Conservation (phyloP, 345 rosid genomes). For the Hypericum perforatum region DNA sequence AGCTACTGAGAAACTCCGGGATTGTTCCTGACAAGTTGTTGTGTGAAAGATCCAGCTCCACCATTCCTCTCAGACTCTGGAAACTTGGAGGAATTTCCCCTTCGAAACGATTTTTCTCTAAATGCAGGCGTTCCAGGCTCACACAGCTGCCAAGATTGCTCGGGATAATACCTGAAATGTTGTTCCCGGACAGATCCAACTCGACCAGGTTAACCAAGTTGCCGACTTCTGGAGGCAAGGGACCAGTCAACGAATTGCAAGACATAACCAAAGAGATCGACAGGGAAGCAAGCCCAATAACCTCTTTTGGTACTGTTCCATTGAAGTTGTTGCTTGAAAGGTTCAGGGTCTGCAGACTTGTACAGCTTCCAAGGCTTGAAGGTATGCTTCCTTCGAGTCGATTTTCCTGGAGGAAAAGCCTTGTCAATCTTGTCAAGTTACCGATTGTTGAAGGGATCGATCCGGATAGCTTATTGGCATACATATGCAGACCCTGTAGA, state of each 20-base stretch:
- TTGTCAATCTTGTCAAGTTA: constrained; percentile 9
- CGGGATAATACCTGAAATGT: constrained; percentile 22
- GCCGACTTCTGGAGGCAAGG: constrained; percentile 19
- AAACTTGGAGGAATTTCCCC: constrained; percentile 16
- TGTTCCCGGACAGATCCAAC: constrained; percentile 18
- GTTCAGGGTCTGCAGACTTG: constrained; percentile 11
- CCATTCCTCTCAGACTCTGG: constrained; percentile 11
- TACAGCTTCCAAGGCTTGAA: constrained; percentile 18
- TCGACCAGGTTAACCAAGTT: constrained; percentile 9
- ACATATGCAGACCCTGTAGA: constrained; percentile 6
- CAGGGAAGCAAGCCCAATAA: constrained; percentile 20
- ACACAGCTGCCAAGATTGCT: constrained; percentile 11
- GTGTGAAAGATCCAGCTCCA: constrained; percentile 15
- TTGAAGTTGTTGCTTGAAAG: constrained; percentile 23
- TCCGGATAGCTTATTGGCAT: constrained; percentile 7
- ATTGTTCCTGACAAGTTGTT: constrained; percentile 18
- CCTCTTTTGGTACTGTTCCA: constrained; percentile 25
- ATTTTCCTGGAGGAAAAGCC: constrained; percentile 14
- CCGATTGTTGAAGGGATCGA: constrained; percentile 21
- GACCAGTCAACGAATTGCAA: constrained; percentile 21
- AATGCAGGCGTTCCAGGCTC: constrained; percentile 12
- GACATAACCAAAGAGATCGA: constrained; percentile 23
- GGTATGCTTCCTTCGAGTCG: constrained; percentile 24
- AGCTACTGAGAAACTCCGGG: constrained; percentile 8
- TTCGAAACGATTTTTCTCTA: constrained; percentile 11